Conservation (phyloP, 768 basidiomycete species). For the Pulveroboletus ravenelii region DNA sequence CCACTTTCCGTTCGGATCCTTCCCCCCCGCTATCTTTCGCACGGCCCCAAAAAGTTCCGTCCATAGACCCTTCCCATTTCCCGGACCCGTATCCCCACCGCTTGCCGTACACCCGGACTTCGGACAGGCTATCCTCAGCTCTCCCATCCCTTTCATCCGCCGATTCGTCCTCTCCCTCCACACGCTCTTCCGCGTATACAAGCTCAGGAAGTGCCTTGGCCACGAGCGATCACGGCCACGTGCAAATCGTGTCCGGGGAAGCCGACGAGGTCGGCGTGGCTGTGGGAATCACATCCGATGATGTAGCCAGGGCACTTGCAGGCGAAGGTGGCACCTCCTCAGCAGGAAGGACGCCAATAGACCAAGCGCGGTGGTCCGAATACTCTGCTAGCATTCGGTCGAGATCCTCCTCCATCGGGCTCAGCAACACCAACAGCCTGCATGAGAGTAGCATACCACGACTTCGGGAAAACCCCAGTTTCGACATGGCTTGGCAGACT, state of each 20-base stretch:
- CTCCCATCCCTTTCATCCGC: constrained; percentile 65
- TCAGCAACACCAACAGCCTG: constrained; percentile 37
- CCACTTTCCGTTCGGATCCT: constrained; percentile 35
- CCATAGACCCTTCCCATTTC: constrained; percentile 61
- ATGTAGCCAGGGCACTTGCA: constrained; percentile 56
- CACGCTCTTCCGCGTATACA: constrained; percentile 75
- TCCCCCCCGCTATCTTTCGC: constrained; percentile 35
- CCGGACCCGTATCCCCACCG: constrained; percentile 71
- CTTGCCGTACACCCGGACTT: constrained; percentile 39
- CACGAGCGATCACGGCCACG: constrained; percentile 58
- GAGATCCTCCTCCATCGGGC: constrained; percentile 63
- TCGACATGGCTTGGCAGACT: constrained; percentile 70
- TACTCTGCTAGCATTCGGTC: constrained; percentile 63
- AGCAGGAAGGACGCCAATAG: constrained; percentile 49
- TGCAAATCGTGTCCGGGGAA: constrained; percentile 58
- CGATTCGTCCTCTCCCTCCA: constrained; percentile 65
- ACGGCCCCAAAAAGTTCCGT: constrained; percentile 40
- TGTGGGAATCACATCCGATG: constrained; percentile 63
- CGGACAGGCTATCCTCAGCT: constrained; percentile 32
- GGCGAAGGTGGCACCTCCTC: constrained; percentile 46
- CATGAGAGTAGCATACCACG: constrained; percentile 42
- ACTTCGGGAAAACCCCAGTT: constrained; percentile 63
- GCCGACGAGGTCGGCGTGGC: constrained; percentile 51
- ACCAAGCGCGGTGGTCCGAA: constrained; percentile 72
- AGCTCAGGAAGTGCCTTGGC: constrained; percentile 60